Base-by-base conservation (phyloP, 495 filamentous ascomycete genomes). In the Lasiosphaeria miniovina region DNA sequence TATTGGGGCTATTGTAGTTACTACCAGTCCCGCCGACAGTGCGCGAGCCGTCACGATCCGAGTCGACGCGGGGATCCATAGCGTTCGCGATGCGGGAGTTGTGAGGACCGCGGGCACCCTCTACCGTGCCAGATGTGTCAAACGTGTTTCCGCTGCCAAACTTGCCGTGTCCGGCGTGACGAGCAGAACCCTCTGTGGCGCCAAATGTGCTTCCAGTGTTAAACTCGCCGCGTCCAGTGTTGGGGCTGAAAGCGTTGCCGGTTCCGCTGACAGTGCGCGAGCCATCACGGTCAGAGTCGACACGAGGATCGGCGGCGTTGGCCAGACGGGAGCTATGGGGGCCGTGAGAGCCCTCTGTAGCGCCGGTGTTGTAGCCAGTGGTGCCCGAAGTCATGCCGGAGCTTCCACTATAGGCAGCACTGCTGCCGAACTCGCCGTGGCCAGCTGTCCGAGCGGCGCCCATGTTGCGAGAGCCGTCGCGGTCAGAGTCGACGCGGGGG, bases 401-500 rank as follows among this genome's bases (percentile, higher is more conserved):
- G 24, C 24, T 24, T 24, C 24, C 24, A 24, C 24, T 2, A 52
- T 70, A 68, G 43, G 72, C 58, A 9, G 65, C 70, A 1, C 65
- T 36, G 55, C 54, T 62, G 60, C 52, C 61, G 46, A 35, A 64
- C 58, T 66, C 65, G 59, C 58, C 57, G 54, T 58, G 49, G 51
- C 69, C 65, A 45, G 66, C 61, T n/a, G 67, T 66, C 58, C 70
- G 71, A 49, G 61, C 64, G 33, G 62, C 61, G 41, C 74, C 71
- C 12, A 62, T 52, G 45, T 68, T 71, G 50, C 59, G 58, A 49
- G 67, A 69, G 50, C 68, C 60, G 36, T 72, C 67, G 45, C 68
- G 59, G 58, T 81, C 77, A 63, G 74, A 77, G 65, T 81, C 76
- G 48, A 80, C 65, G 61, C 76, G 73, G n/a, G 78, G 76, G 65